Evolutionary conservation across 306 rosid genomes (phyloP), one percentile per base, ranked within the genome.

Genomic region (Prinsepia uniflora): DNA sequence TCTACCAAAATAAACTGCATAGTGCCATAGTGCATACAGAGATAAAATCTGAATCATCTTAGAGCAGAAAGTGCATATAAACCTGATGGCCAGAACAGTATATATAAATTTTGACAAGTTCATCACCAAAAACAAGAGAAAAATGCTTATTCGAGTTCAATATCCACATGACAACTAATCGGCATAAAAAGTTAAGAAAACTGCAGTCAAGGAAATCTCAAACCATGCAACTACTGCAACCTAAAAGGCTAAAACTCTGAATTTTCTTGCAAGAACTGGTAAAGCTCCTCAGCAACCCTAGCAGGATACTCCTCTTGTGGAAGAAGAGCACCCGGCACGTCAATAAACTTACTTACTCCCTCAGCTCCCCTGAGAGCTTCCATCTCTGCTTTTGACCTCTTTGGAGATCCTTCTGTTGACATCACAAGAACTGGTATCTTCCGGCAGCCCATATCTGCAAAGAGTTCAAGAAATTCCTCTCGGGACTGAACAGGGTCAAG

Each of bases 371-470:
- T 86, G 22, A 94, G 89, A 75, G 97, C 96, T 81, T 88, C 97
- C 92, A 94, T 94, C 79, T 94, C 97, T 58, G 96, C 97, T 80
- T 89, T 94, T 19, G 97, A 94, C 79, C 98, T 86, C 89, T 86
- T 94, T 10, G 98, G 98, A 65, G 94, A 78, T 57, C 90, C 91
- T 72, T 87, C 65, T 9, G 85, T 54, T 36, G 98, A 94, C 62
- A 89, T 84, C 74, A 89, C 96, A 72, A 90, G 50, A 24, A 90
- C 77, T 3, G 92, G 94, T 45, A 68, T 79, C 84, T 87, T 86
- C 76, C 89, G 88, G 40, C 86, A 87, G 20, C 86, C 89, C 85
- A 94, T 79, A 20, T 72, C 86, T 2, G 90, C 88, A 52, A 89
- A 90, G 63, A 89, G 92, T 83, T 86, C 79, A 15, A 94, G 88